A percentile compares a stretch with the other conserved stretches of the same genome.
Conservation (phyloP, 2,329 filamentous ascomycete genomes). For the Alternaria alternata region DNA sequence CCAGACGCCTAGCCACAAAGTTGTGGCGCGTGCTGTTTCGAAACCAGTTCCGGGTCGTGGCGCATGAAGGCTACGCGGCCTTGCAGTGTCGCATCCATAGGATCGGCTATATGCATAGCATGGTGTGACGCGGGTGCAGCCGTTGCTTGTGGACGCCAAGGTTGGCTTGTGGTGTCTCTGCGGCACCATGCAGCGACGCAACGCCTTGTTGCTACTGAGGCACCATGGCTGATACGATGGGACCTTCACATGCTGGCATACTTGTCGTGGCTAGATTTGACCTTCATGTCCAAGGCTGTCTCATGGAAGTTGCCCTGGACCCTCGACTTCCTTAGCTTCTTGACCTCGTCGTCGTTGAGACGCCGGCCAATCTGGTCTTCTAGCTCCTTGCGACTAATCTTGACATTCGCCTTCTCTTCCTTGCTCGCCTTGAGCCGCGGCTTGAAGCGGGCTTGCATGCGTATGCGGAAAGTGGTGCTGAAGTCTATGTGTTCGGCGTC, state of each 20-base stretch:
- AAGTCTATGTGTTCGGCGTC: constrained; percentile 74
- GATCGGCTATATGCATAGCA: constrained; percentile 8
- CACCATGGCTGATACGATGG: not conserved
- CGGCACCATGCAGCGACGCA: not conserved
- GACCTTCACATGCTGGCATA: constrained; percentile 39
- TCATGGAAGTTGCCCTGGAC: constrained; percentile 92
- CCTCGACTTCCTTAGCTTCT: constrained; percentile 79
- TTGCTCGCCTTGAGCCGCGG: constrained; percentile 79
- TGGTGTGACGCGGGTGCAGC: constrained; percentile 14
- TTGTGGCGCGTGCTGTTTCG: constrained; percentile 18
- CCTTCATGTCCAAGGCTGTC: constrained; percentile 81
- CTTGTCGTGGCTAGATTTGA: constrained; percentile 77
- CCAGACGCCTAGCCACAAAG: constrained; percentile 15
- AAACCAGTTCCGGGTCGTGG: constrained; percentile 14
- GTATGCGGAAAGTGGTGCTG: constrained; percentile 77
- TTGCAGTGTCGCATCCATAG: constrained; percentile 6
- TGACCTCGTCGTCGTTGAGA: constrained; percentile 86
- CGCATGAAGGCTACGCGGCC: constrained; percentile 15
- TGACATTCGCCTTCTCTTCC: constrained; percentile 83
- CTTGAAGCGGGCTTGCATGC: constrained; percentile 97
- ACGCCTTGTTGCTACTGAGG: not conserved
- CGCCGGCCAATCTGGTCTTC: constrained; percentile 80
- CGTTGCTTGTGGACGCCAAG: constrained; percentile 12
- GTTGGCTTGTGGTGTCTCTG: constrained; percentile 5
- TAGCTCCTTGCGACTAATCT: constrained; percentile 84